Base-by-base conservation (phyloP, 2,329 filamentous ascomycete genomes). In the Botrytis tulipae region DNA sequence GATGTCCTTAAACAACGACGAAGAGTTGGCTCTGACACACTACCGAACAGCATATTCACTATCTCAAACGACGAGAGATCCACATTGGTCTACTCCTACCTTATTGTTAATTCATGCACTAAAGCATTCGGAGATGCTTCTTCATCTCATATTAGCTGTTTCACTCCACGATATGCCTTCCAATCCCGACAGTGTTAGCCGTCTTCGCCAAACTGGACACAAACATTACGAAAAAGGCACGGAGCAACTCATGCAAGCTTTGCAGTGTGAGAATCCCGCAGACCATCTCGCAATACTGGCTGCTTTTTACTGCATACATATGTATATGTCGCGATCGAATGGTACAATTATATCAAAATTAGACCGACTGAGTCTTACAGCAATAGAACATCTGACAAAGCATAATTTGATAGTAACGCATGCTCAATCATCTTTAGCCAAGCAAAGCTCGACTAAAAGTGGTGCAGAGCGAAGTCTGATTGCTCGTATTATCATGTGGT, bases 91-190 rank as follows among this genome's bases (percentile, higher is more conserved):
- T 4, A 66, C 59, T 25, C 61, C 74, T 14, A 61, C 48, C n/a
- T 65, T 35, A 84, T 78, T 60, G 82, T 84, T n/a, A 86, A 77
- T 2, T 83, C 86, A 1, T 84, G 86, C 81, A 86, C 73, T 70
- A 8, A 54, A 74, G 54, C 20, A 65, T 44, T 70, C 73, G n/a
- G 12, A 37, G 25, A 67, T 72, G 61, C 63, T 72, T 22, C 61
- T 69, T 32, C 44, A 74, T 32, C 44, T 70, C 22, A 73, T 68
- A 40, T 42, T 71, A 29, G 60, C 54, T 7, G 72, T 75, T 22
- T 73, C 74, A 8, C 72, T 75, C 32, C 44, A 71, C 32, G 67
- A 72, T 44, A 46, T 69, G 16, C 44, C 59, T 25, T 44, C n/a
- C 32, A n/a, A n/a, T 71, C 35, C n/a, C 22, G 20, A 9, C 7